These are phyloP conservation scores for Microstegium vimineum DNA, from an alignment of 176 grass and related monocot species.

Conservation along the genomic window DNA sequence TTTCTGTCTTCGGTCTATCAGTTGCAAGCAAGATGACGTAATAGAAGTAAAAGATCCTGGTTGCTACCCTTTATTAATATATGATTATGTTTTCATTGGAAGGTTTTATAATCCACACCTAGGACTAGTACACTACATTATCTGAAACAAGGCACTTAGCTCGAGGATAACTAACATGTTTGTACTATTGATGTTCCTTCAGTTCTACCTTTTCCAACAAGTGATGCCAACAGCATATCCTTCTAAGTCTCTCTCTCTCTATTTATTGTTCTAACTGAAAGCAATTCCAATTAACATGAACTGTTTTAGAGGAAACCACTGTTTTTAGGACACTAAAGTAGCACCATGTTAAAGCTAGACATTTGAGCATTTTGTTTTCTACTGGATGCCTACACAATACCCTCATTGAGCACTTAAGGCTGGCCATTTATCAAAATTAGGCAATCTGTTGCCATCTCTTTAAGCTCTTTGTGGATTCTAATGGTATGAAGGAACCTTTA, in stretches of 20 bases:
- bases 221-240: constrained; percentile 10
- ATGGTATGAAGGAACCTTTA: constrained; percentile 16
- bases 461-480: constrained; percentile 9
- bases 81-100: constrained; percentile 17
- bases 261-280: neutral
- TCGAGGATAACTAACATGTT: constrained; percentile 52
- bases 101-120: constrained; percentile 8
- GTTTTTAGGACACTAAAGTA: constrained; percentile 5
- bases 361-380: constrained; percentile 22
- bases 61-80: constrained; percentile 29
- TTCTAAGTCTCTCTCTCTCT: neutral
- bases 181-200: constrained; percentile 12
- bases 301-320: neutral
- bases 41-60: constrained; percentile 59
- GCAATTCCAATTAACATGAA: neutral
- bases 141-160: constrained; percentile 17
- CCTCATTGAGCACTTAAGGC: neutral
- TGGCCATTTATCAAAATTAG: constrained; percentile 5
- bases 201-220: constrained; percentile 27
- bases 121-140: constrained; percentile 15
- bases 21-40: constrained; percentile 40
- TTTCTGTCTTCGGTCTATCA: neutral
- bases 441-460: neutral
- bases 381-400: constrained; percentile 14
- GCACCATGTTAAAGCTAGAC: constrained; percentile 5